Evolutionary conservation across 805 yeast genomes (phyloP), one percentile per base, ranked within the genome.

Genomic region (Saccharomycopsis fermentans): DNA sequence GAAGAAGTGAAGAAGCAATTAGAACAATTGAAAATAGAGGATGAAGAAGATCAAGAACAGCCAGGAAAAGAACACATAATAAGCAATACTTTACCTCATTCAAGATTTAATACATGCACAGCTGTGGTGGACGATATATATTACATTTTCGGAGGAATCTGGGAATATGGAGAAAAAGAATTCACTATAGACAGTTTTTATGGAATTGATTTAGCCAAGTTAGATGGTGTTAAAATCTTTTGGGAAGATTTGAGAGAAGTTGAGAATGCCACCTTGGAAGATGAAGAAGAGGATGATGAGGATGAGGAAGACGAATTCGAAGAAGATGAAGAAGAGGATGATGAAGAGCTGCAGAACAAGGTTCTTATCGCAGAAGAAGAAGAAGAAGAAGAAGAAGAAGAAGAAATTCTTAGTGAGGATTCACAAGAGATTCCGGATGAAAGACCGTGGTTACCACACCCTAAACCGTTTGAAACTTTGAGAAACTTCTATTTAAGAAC

Each of bases 381-480:
- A 27, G 32, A 4, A 9, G 86, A 79, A 21, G 88, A 80, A 27
- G 88, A 80, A n/a, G 88, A 82, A 50, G 90, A 82, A 48, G 86
- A 79, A 50, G 86, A 78, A 48, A 88, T 77, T 14, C 80, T 69
- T 1, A 84, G 76, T 52, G 85, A 76, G 34, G 82, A 77, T 2
- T 86, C 80, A 61, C 83, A 82, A 52, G 88, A 82, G 63, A 80
- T 85, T 64, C 96, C 96, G 17, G 99, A 92, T 71, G 87, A 86
- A 52, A 81, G 96, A 69, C 97, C 99, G 17, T 92, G 96, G 96
- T 77, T 92, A 58, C 97, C 98, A 54, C 97, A 91, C 69, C 99
- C 99, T 37, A 90, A 91, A 67, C 85, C 96, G 6, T 94, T 92
- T 66, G 98, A 92, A 73, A 73, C 81, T 1, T 75, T 92, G 61